These are phyloP conservation scores for Penicillium sp. DNA, from an alignment of 2,329 filamentous ascomycete genomes.

Conservation along the genomic window DNA sequence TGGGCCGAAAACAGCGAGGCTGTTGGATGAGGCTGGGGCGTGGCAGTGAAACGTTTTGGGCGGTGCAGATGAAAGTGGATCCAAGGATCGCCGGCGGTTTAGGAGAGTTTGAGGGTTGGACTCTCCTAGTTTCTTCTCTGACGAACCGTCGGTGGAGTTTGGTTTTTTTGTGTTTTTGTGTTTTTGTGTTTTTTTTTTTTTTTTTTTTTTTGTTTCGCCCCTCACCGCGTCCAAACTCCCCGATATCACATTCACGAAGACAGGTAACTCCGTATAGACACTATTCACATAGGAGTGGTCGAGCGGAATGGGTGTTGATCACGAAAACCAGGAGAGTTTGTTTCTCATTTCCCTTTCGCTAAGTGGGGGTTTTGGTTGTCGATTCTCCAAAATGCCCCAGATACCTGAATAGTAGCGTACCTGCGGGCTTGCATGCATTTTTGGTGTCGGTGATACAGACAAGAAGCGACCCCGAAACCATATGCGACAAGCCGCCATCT, in stretches of 20 bases:
- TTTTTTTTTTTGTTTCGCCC: not conserved
- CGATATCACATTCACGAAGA: not conserved
- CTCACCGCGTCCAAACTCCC: not conserved
- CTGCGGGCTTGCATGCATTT: slow-evolving; percentile 16
- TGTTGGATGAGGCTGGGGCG: slow-evolving; percentile 32
- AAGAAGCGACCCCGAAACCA: slow-evolving; percentile 9
- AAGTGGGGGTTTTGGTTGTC: too few relatives aligned
- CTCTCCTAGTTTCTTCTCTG: slow-evolving; percentile 16
- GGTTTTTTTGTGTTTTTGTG: not conserved
- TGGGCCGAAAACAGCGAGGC: slow-evolving; percentile 3
- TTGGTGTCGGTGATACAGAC: slow-evolving; percentile 6
- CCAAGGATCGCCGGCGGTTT: slow-evolving; percentile 28
- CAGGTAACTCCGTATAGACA: too few relatives aligned
- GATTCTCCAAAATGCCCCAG: too few relatives aligned
- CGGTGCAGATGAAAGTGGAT: slow-evolving; percentile 32
- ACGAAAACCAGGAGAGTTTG: not conserved
- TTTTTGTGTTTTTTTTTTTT: not conserved
- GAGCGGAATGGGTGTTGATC: not conserved
- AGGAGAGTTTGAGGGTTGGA: slow-evolving; percentile 3
- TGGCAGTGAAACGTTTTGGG: slow-evolving; percentile 37
- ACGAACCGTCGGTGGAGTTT: slow-evolving; percentile 13
- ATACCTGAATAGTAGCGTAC: slow-evolving; percentile 8
- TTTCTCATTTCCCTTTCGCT: not conserved
- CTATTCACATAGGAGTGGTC: not conserved
- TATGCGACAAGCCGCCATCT: slow-evolving; percentile 15